A percentile compares a stretch with the other conserved stretches of the same genome.
phyloP scores from a whole-genome alignment of 352 stramenopile genomes.

The Phytophthora agathidicida region DNA sequence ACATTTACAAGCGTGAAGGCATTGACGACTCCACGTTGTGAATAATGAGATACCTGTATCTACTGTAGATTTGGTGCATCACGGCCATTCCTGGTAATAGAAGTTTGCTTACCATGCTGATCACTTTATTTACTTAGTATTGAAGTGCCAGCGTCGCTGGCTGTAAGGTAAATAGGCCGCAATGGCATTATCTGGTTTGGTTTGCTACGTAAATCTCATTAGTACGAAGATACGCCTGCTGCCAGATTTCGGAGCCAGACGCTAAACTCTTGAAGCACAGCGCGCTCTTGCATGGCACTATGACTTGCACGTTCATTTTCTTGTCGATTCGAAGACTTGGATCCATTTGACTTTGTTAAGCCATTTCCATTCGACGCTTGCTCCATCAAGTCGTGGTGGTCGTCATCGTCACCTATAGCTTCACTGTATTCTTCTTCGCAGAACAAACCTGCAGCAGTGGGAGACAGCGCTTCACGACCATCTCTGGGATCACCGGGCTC shows the following conservation, averaged over 20 bases:
- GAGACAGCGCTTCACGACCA: slow-evolving; percentile 39
- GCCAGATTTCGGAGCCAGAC: slow-evolving; percentile 75
- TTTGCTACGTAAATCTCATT: slow-evolving; percentile 26
- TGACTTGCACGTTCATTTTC: slow-evolving; percentile 12
- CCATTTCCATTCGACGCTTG: slow-evolving; percentile 9
- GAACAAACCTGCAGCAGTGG: slow-evolving; percentile 53
- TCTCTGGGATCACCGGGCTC: slow-evolving; percentile 13
- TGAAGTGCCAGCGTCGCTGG: background rate
- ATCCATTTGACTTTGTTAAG: background rate
- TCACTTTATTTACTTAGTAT: background rate
- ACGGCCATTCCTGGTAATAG: slow-evolving; percentile 20
- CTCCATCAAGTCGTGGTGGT: background rate
- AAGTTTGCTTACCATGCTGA: slow-evolving; percentile 21
- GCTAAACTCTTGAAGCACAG: slow-evolving; percentile 81
- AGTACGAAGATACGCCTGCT: slow-evolving; percentile 13
- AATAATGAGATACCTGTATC: slow-evolving; percentile 2
- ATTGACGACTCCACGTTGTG: slow-evolving; percentile 50
- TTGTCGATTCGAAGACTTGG: slow-evolving; percentile 3
- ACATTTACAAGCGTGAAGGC: slow-evolving; percentile 73
- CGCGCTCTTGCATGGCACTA: slow-evolving; percentile 67
- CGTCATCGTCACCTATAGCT: slow-evolving; percentile 23
- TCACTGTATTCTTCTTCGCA: slow-evolving; percentile 77
- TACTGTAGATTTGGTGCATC: background rate
- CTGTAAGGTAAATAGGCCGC: background rate
- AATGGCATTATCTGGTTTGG: background rate